Conservation (phyloP, 495 filamentous ascomycete species). For the Parmelia sp. region DNA sequence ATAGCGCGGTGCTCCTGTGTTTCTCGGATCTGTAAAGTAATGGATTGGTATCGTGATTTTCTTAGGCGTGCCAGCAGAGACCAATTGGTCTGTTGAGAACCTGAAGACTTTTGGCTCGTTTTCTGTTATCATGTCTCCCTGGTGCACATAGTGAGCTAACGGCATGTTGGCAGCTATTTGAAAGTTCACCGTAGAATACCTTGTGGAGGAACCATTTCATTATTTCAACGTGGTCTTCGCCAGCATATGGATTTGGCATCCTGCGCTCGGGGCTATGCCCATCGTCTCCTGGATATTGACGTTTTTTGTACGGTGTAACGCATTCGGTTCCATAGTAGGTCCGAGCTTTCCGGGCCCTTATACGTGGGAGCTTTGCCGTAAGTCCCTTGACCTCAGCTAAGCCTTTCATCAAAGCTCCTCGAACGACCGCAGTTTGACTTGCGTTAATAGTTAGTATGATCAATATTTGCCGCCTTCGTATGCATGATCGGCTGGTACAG, state of each 20-base stretch:
- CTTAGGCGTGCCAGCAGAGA: conserved; percentile 3
- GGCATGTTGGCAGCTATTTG: no score
- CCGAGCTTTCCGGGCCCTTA: conserved; percentile 5
- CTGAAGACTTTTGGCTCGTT: conserved; percentile 13
- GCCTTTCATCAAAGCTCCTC: conserved; percentile 9
- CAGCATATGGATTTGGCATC: not conserved
- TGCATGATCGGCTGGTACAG: not conserved
- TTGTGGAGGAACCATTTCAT: conserved; percentile 28
- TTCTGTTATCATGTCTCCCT: conserved; percentile 26
- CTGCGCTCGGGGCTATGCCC: conserved; percentile 7
- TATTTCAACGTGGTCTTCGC: conserved; percentile 16
- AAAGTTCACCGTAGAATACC: conserved; percentile 7
- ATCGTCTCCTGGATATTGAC: not conserved
- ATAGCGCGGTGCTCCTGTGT: conserved; percentile 6
- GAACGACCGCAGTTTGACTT: conserved; percentile 3
- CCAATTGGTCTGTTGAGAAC: conserved; percentile 7
- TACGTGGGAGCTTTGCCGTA: conserved; percentile 7
- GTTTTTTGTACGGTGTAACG: not conserved
- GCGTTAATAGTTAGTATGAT: not conserved
- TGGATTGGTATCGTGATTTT: not conserved
- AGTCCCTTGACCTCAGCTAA: conserved; percentile 4
- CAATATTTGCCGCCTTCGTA: not conserved
- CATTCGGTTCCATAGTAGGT: conserved; percentile 8
- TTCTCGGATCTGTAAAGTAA: not conserved
- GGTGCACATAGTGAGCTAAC: no score